A percentile compares a stretch with the other conserved stretches of the same genome.
These are phyloP conservation scores for Sporisorium graminicola DNA, from an alignment of 1,284 basidiomycete genomes.

Conservation along the genomic window DNA sequence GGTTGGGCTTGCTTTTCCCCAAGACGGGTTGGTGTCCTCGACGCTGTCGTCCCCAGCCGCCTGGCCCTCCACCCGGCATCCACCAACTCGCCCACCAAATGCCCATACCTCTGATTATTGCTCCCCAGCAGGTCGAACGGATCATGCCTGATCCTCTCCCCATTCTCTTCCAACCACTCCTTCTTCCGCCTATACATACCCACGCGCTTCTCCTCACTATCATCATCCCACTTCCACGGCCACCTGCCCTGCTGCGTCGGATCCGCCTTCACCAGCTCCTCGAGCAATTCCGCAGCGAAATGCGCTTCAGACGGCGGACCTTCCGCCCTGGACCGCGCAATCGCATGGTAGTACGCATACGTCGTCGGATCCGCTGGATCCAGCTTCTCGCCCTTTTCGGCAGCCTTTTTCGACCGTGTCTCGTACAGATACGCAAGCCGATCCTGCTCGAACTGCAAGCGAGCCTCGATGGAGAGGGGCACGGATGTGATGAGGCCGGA, in stretches of 20 bases:
- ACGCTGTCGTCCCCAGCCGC: background rate
- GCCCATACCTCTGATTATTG: conserved; percentile 22
- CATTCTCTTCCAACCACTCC: conserved; percentile 30
- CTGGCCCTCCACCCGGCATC: conserved; percentile 7
- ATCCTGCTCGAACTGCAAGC: conserved; percentile 24
- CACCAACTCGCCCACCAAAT: conserved; percentile 19
- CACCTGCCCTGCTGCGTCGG: conserved; percentile 13
- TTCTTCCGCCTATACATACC: conserved; percentile 47
- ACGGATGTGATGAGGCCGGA: conserved; percentile 36
- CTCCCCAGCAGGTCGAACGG: conserved; percentile 47
- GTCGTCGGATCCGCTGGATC: conserved; percentile 15
- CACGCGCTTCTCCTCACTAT: conserved; percentile 25
- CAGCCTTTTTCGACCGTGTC: background rate
- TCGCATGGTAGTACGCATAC: conserved; percentile 23
- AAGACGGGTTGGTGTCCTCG: background rate
- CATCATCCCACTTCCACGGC: conserved; percentile 40
- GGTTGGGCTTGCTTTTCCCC: background rate
- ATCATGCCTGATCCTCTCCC: conserved; percentile 30
- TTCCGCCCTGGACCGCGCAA: conserved; percentile 18
- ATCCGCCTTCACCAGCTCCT: conserved; percentile 18
- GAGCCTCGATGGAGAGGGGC: conserved; percentile 11
- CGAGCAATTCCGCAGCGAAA: conserved; percentile 25
- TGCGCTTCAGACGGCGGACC: conserved; percentile 30
- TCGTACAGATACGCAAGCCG: conserved; percentile 30
- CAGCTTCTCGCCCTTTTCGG: background rate